Percentiles rank a stretch among this genome's conserved stretches.
phyloP scores from a whole-genome alignment of 352 stramenopile species.

The Elongisporangium senticosum region DNA sequence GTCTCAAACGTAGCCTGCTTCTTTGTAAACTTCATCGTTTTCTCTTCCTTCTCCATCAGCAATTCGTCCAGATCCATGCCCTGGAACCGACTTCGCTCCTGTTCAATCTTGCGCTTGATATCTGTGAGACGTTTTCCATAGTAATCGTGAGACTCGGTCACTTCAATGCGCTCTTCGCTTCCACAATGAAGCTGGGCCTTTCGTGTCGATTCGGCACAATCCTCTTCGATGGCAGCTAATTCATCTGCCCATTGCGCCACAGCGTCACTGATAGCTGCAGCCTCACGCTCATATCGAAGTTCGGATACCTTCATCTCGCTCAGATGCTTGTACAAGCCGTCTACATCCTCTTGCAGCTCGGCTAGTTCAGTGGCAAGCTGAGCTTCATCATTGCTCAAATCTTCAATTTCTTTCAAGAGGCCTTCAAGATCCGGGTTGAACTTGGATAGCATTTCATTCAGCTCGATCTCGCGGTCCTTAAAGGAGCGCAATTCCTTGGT shows the following conservation, averaged over 20 bases:
- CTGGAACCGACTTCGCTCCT: conserved; percentile 69
- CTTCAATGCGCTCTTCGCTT: conserved; percentile 49
- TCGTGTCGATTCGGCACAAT: conserved; percentile 51
- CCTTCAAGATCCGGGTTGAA: conserved; percentile 69
- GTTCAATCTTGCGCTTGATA: conserved; percentile 72
- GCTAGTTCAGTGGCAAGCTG: conserved; percentile 43
- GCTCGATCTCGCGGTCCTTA: conserved; percentile 31
- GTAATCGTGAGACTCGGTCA: conserved; percentile 62
- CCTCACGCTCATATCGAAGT: conserved; percentile 56
- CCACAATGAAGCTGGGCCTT: conserved; percentile 57
- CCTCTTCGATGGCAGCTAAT: conserved; percentile 37
- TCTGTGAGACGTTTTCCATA: conserved; percentile 78
- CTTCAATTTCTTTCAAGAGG: conserved; percentile 47
- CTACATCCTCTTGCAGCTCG: conserved; percentile 53
- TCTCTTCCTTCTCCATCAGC: conserved; percentile 68
- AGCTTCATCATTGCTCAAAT: conserved; percentile 41
- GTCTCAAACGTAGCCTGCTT: conserved; percentile 62
- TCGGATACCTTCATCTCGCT: conserved; percentile 69
- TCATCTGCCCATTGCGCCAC: conserved; percentile 47
- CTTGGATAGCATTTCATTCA: conserved; percentile 53
- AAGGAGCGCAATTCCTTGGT: conserved; percentile 39
- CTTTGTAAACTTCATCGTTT: conserved; percentile 56
- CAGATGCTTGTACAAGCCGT: conserved; percentile 68
- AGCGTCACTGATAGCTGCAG: conserved; percentile 31
- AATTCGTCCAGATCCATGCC: conserved; percentile 80